Conservation (phyloP, 1,139 yeast genomes). For the Debaryomyces subglobosus region DNA sequence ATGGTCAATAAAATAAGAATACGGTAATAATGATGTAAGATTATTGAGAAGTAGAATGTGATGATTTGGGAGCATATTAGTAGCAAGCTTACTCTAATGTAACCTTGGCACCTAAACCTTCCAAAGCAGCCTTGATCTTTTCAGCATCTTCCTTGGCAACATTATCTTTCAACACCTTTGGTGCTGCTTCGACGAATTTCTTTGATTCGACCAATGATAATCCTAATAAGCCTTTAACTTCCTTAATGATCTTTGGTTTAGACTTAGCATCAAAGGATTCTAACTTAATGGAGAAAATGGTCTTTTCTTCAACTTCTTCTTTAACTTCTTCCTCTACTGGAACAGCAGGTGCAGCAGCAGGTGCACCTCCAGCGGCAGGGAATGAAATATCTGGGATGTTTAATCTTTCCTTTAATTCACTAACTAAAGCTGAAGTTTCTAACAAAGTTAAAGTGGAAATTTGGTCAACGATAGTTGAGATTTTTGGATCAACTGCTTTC, state of each 20-base stretch:
- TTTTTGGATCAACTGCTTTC: conserved; percentile 82
- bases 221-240: conserved; percentile 89
- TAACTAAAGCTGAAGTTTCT: conserved; percentile 84
- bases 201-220: conserved; percentile 94
- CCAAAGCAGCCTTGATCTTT: conserved; percentile 89
- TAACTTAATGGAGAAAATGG: conserved; percentile 87
- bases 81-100: conserved; percentile 63
- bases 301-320: conserved; percentile 88
- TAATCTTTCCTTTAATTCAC: conserved; percentile 81
- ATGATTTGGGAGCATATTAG: not conserved
- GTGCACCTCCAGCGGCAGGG: conserved; percentile 73
- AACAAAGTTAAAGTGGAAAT: conserved; percentile 85
- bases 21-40: conserved; percentile 3
- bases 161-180: conserved; percentile 86
- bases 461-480: conserved; percentile 82
- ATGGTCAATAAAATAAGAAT: conserved; percentile 5
- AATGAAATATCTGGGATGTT: conserved; percentile 92
- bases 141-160: conserved; percentile 90
- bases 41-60: conserved; percentile 8
- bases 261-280: conserved; percentile 94
- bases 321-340: conserved; percentile 76
- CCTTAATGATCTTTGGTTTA: conserved; percentile 97
- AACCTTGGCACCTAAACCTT: conserved; percentile 94
- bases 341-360: conserved; percentile 73
- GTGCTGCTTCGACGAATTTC: conserved; percentile 97